These are phyloP conservation scores for Artemisia annua DNA, from an alignment of 129 eudicot genomes.

Conservation along the genomic window DNA sequence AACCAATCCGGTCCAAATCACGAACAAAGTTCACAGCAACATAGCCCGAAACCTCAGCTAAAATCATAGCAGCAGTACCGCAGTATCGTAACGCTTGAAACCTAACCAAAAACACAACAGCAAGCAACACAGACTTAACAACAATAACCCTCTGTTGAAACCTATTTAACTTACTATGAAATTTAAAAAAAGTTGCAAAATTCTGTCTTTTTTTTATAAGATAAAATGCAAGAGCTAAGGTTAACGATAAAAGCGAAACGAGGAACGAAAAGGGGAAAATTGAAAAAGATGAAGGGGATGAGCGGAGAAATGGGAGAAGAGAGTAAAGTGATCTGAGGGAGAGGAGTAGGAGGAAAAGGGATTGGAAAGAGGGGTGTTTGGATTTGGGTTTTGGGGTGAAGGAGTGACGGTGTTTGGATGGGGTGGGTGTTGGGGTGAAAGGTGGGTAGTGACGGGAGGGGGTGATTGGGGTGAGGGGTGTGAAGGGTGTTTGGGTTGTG, in stretches of 20 bases:
- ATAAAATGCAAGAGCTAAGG: conserved; percentile 57
- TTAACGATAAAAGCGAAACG: conserved; percentile 75
- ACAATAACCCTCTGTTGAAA: conserved; percentile 49
- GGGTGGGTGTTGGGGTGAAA: conserved; percentile 84
- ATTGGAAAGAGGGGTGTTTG: conserved; percentile 46
- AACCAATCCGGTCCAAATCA: conserved; percentile 32
- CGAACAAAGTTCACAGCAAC: conserved; percentile 57
- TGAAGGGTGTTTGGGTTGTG: too few relatives aligned
- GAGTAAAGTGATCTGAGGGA: conserved; percentile 97
- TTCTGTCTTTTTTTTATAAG: conserved; percentile 20
- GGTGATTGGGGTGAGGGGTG: conserved; percentile 35
- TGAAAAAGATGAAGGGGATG: conserved; percentile 80
- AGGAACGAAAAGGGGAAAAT: conserved; percentile 77
- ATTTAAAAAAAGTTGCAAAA: conserved; percentile 27
- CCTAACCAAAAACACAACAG: conserved; percentile 68
- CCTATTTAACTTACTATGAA: conserved; percentile 43
- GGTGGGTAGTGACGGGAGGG: conserved; percentile 48
- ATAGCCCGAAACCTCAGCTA: conserved; percentile 75
- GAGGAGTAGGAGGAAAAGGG: conserved; percentile 72
- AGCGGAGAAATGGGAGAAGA: conserved; percentile 89
- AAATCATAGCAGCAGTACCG: conserved; percentile 92
- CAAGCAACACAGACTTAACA: conserved; percentile 56
- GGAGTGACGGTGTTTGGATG: conserved; percentile 82
- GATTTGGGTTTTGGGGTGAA: conserved; percentile 29
- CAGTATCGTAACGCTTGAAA: conserved; percentile 91